Base-by-base conservation (phyloP, 352 stramenopile genomes). In the Aphanomyces stellatus region DNA sequence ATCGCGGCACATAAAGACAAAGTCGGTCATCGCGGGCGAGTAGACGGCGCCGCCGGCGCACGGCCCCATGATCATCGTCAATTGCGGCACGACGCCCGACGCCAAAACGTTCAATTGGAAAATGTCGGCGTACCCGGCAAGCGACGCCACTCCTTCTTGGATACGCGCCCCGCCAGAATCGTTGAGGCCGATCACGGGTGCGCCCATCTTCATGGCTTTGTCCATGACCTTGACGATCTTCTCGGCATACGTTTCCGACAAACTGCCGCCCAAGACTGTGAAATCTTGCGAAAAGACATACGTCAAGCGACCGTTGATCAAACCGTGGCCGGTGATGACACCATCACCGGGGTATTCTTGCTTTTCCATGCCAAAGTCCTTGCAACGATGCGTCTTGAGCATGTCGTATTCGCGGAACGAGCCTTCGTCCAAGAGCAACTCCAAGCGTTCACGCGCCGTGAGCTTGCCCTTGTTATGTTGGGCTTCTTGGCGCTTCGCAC, bases 221-320 rank as follows among this genome's bases (percentile, higher is more conserved):
- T 99, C 94, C 96, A 99, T 99, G 75, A 99, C 88, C 78, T 99
- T 99, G 74, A 97, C 89, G 71, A 99, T 99, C 81, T 99, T 99
- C 70, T 98, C 84, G 0, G 96, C 96, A 75, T 99, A 95, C 15
- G 95, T 97, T 72, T 98, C 95, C 51, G 81, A 96, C 17, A 99
- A 77, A 73, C 78, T 96, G 43, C 97, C 97, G 51, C 97, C 97
- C 70, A 99, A 97, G 17, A 99, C 97, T 5, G 96, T 99, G 71
- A 99, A 99, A 77, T 99, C 97, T 73, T 92, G 83, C 61, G 84
- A 93, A 76, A 99, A 99, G 28, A 98, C 93, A 78, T 98, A 99
- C 7, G 98, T 96, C 30, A 93, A 82, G 34, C 95, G 81, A 27
- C 95, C 96, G 77, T 98, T 96, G 67, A 99, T 97, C 25, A 87